These are phyloP conservation scores for Monilinia vaccinii-corymbosi DNA, from an alignment of 2,329 filamentous ascomycete species.

Conservation along the genomic window DNA sequence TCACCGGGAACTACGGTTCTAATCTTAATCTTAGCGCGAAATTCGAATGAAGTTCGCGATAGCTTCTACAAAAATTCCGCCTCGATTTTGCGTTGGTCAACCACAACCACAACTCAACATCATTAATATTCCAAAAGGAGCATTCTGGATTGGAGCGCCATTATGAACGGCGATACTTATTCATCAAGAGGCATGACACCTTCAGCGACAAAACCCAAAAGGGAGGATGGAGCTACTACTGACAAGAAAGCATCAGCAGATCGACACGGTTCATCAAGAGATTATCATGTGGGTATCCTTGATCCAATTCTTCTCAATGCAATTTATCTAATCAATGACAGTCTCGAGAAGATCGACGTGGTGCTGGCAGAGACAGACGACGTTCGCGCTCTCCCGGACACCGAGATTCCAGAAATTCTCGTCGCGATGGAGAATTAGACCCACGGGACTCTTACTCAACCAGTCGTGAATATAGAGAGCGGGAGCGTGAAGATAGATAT, in stretches of 20 bases:
- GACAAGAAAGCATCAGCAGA: slow-evolving; percentile 34
- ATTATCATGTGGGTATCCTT: slow-evolving; percentile 40
- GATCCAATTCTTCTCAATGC: not conserved
- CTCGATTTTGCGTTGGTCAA: not conserved
- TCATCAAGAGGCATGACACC: slow-evolving; percentile 57
- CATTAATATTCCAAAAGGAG: not conserved
- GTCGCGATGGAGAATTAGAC: slow-evolving; percentile 60
- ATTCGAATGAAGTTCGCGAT: slow-evolving; percentile 12
- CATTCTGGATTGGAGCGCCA: slow-evolving; percentile 24
- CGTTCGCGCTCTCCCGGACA: slow-evolving; percentile 83
- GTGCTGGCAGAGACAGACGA: slow-evolving; percentile 42
- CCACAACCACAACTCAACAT: not conserved
- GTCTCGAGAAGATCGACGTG: slow-evolving; percentile 33
- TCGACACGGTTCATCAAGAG: slow-evolving; percentile 40
- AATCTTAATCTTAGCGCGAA: slow-evolving; percentile 11
- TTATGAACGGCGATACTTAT: slow-evolving; percentile 82
- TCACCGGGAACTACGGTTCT: not conserved
- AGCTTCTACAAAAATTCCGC: slow-evolving; percentile 11
- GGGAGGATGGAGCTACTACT: slow-evolving; percentile 27
- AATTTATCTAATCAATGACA: slow-evolving; percentile 23
- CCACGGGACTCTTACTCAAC: slow-evolving; percentile 72
- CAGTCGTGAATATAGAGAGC: slow-evolving; percentile 83
- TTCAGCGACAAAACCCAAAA: slow-evolving; percentile 23
- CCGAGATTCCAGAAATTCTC: slow-evolving; percentile 51
- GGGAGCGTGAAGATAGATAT: slow-evolving; percentile 90